Percentiles rank a stretch among this genome's conserved stretches.
Conservation (phyloP, 1,284 basidiomycete genomes). For the Afroboletus lepidellus region DNA sequence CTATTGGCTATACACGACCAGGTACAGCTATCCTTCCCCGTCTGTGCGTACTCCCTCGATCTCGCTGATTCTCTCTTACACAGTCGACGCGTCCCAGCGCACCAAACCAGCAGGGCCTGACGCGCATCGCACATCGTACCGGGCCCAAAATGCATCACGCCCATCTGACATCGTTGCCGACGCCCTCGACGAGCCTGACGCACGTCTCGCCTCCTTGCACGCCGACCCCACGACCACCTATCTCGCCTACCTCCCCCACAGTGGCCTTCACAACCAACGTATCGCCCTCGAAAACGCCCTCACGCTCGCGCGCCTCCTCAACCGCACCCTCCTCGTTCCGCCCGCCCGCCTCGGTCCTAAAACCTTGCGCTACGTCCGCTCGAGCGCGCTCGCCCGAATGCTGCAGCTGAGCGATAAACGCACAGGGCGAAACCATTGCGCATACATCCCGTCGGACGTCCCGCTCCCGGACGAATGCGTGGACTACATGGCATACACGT, state of each 20-base stretch:
- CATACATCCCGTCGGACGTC: constrained; percentile 31
- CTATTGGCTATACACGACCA: constrained; percentile 62
- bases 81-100: constrained; percentile 23
- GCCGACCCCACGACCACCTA: constrained; percentile 39
- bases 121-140: background rate
- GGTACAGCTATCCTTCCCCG: constrained; percentile 43
- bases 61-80: constrained; percentile 12
- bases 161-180: constrained; percentile 18
- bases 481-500: constrained; percentile 56
- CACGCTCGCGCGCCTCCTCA: constrained; percentile 61
- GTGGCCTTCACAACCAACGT: constrained; percentile 81
- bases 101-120: constrained; percentile 4
- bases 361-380: constrained; percentile 62
- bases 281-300: constrained; percentile 82
- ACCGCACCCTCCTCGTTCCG: constrained; percentile 74
- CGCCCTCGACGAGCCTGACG: constrained; percentile 16
- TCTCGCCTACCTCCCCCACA: constrained; percentile 71
- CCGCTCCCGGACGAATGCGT: constrained; percentile 54
- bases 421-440: constrained; percentile 50
- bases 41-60: constrained; percentile 23
- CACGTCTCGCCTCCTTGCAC: constrained; percentile 11
- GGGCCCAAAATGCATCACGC: background rate
- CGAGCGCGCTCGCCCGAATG: constrained; percentile 51
- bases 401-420: constrained; percentile 51
- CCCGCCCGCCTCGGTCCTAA: constrained; percentile 63